A percentile compares a stretch with the other conserved stretches of the same genome.
These are phyloP conservation scores for Hygrocybe punicea DNA, from an alignment of 768 basidiomycete species.

Conservation along the genomic window DNA sequence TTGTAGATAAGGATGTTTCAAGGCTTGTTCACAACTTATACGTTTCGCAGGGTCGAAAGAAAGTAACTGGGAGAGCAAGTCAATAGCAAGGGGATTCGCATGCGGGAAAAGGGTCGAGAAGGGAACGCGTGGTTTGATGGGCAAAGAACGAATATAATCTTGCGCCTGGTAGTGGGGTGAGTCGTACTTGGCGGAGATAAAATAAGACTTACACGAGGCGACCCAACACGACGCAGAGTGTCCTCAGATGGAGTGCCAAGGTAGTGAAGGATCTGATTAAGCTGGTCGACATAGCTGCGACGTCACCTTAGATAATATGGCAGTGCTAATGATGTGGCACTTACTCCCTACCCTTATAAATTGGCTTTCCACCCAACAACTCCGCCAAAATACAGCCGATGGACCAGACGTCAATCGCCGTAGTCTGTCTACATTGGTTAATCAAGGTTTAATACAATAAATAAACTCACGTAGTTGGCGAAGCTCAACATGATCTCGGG, in stretches of 20 bases:
- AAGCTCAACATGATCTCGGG: slow-evolving; percentile 99
- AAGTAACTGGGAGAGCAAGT: slow-evolving; percentile 85
- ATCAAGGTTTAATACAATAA: neutral
- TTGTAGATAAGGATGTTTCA: slow-evolving; percentile 90
- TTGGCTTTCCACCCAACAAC: slow-evolving; percentile 87
- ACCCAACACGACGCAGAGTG: slow-evolving; percentile 92
- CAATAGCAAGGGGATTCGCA: slow-evolving; percentile 91
- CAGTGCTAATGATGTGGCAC: slow-evolving; percentile 26
- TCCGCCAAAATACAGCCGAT: slow-evolving; percentile 95
- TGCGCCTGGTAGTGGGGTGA: slow-evolving; percentile 59
- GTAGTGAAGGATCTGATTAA: slow-evolving; percentile 96
- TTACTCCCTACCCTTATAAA: slow-evolving; percentile 96
- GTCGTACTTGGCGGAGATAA: neutral
- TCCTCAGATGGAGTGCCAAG: slow-evolving; percentile 98
- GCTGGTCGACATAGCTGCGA: slow-evolving; percentile 90
- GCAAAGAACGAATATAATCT: slow-evolving; percentile 96
- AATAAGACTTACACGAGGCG: slow-evolving; percentile 67
- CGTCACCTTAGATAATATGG: slow-evolving; percentile 8
- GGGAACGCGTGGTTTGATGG: slow-evolving; percentile 92
- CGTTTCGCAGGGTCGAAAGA: slow-evolving; percentile 96
- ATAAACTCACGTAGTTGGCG: slow-evolving; percentile 75
- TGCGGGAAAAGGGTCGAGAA: slow-evolving; percentile 90
- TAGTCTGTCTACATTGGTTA: slow-evolving; percentile 50
- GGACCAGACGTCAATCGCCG: slow-evolving; percentile 94
- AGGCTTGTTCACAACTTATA: slow-evolving; percentile 92